Evolutionary conservation across 148 eudicot species (phyloP), one percentile per base, ranked within the genome.

Genomic region (Rhododendron henanense): DNA sequence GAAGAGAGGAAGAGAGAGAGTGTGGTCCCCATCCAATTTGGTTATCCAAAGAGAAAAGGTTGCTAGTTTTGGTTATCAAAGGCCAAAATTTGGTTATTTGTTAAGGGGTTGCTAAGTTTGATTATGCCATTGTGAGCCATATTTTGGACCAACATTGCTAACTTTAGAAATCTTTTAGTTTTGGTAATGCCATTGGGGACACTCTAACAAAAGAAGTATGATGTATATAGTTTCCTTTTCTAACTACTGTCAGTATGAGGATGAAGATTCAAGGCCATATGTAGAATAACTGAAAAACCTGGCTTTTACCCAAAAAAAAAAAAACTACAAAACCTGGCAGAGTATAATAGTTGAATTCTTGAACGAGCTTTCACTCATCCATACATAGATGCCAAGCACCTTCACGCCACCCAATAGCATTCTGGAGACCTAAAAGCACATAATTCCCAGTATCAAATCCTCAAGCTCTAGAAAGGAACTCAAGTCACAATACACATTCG

Each of bases 401-500:
- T 91, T 93, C 85, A 95, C 88, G 76, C 99, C 99, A 73, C 99
- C 99, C 61, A 94, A 88, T 79, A 97, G 90, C 99, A 97, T 92
- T 89, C 98, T 90, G 59, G 98, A 94, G 67, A 95, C 99, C 99
- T 97, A 84, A 81, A 71, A 55, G 74, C 67, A 47, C 48, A 45
- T 53, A 19, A 85, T 67, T 35, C 63, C 67, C 21, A 71, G 21
- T 45, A 65, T 39, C 28, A 76, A 10, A 55, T 21, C 16, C 28
- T 14, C 16, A 4, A 31, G 63, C 28, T 57, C 65, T 21, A 31
- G 18, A 23, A 78, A 13, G 78, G 78, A 61, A 6, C 57, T 13
- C 35, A 78, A 53, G n/a, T 77, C 73, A 77, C 7, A 41, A 13
- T 10, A 37, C 13, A 44, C 65, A 59, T 59, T 57, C 31, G 45